These are phyloP conservation scores for Rubia yunnanensis DNA, from an alignment of 257 asterid genomes.

Conservation along the genomic window DNA sequence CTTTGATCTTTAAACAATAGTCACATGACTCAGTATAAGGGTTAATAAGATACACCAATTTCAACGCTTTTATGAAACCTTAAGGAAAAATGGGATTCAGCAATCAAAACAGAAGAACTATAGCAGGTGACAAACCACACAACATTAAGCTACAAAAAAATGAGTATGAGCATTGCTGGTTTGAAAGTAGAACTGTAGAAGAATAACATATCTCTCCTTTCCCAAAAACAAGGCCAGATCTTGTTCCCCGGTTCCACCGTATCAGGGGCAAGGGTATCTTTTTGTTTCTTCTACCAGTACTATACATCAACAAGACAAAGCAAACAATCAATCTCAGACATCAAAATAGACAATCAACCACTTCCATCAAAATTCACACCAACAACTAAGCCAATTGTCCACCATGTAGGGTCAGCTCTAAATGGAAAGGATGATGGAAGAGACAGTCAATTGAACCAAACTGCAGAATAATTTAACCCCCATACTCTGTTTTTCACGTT, in stretches of 20 bases:
- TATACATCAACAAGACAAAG: conserved; percentile 26
- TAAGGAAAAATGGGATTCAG: neutral
- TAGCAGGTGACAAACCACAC: neutral
- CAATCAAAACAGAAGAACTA: neutral
- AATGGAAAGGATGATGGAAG: neutral
- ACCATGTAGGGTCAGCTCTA: neutral
- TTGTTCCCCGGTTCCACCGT: conserved; percentile 37
- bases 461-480: too few relatives aligned
- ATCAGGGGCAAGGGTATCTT: conserved; percentile 64
- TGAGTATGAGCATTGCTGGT: neutral
- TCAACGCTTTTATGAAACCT: conserved; percentile 1
- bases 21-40: too few relatives aligned
- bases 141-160: neutral
- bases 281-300: conserved; percentile 98
- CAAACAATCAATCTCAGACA: neutral
- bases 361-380: neutral
- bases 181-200: neutral
- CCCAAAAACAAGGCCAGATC: conserved; percentile 58
- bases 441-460: too few relatives aligned
- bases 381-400: too few relatives aligned
- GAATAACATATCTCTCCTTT: conserved; percentile 83
- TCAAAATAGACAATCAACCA: conserved; percentile 2
- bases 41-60: too few relatives aligned
- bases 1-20: neutral
- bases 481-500: too few relatives aligned